Conservation (phyloP, 306 rosid genomes). For the Mucuna pruriens region DNA sequence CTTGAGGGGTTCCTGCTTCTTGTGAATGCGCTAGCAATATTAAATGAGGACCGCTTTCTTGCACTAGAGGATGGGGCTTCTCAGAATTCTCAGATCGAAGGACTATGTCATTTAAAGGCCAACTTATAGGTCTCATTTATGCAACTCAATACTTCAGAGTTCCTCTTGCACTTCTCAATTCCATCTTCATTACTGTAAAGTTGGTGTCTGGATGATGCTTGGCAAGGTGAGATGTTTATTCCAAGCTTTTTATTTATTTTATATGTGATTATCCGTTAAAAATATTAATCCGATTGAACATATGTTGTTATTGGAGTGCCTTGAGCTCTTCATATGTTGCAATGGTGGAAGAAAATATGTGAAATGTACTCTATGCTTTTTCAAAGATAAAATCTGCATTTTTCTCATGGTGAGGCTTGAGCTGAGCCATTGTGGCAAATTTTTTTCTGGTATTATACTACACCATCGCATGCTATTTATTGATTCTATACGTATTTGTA, state of each 20-base stretch:
- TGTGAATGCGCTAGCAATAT: constrained; percentile 73
- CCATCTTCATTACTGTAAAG: constrained; percentile 66
- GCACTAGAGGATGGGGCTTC: constrained; percentile 69
- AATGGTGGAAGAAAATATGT: neutral
- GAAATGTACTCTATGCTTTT: neutral
- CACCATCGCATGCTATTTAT: neutral
- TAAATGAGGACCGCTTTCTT: constrained; percentile 77
- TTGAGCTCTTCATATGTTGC: neutral
- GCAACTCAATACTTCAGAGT: constrained; percentile 79
- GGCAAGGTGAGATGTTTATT: constrained; percentile 43
- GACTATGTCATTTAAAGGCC: constrained; percentile 75
- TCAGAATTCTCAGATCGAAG: constrained; percentile 62
- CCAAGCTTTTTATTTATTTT: neutral
- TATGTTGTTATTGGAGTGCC: neutral
- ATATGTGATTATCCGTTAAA: neutral
- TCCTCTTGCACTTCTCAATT: constrained; percentile 75
- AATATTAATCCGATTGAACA: neutral
- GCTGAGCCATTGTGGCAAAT: neutral
- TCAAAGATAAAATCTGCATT: neutral
- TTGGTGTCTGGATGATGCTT: constrained; percentile 69
- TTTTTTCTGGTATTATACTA: neutral
- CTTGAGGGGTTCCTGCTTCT: constrained; percentile 76
- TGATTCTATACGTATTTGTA: neutral
- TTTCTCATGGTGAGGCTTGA: neutral
- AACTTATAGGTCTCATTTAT: constrained; percentile 78